A percentile compares a stretch with the other conserved stretches of the same genome.
phyloP scores from a whole-genome alignment of 2,329 filamentous ascomycete species.

The Diaporthe ampelina region DNA sequence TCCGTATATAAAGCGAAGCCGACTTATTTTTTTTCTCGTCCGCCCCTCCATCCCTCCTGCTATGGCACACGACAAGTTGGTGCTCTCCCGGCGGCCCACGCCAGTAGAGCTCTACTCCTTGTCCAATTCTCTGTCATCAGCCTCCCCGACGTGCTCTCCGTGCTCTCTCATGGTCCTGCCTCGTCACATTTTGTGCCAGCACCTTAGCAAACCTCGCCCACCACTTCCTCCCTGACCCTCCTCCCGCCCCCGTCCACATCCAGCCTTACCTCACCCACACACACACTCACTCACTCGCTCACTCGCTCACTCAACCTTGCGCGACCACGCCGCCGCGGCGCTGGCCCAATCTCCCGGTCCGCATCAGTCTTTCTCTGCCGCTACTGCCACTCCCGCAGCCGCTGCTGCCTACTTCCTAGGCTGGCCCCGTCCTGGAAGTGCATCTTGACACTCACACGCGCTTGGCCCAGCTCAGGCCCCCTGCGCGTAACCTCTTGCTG shows the following conservation, averaged over 20 bases:
- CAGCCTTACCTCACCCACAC: slow-evolving; percentile 3
- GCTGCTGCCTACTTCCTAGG: background rate
- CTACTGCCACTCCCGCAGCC: background rate
- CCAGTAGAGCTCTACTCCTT: slow-evolving; percentile 51
- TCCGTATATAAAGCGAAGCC: slow-evolving; percentile 57
- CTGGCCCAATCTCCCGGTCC: slow-evolving; percentile 15
- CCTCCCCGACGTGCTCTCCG: slow-evolving; percentile 17
- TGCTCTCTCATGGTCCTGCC: slow-evolving; percentile 17
- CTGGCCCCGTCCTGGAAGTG: background rate
- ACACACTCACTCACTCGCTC: background rate
- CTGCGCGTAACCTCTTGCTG: slow-evolving; percentile 29
- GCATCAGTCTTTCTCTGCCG: background rate
- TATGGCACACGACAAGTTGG: slow-evolving; percentile 57
- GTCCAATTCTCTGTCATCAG: slow-evolving; percentile 31
- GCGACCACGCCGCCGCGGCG: slow-evolving; percentile 24
- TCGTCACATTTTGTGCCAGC: slow-evolving; percentile 26
- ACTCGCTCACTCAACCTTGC: slow-evolving; percentile 3
- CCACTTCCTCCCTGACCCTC: slow-evolving; percentile 27
- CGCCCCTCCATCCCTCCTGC: slow-evolving; percentile 53
- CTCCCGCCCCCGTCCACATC: slow-evolving; percentile 16
- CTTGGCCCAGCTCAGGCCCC: background rate
- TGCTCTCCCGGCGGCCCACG: slow-evolving; percentile 53
- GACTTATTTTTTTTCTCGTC: slow-evolving; percentile 49
- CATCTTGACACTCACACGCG: slow-evolving; percentile 29
- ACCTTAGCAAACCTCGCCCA: slow-evolving; percentile 14